Evolutionary conservation across 805 yeast genomes (phyloP).

Genomic region (Cyberlindnera petersonii): DNA sequence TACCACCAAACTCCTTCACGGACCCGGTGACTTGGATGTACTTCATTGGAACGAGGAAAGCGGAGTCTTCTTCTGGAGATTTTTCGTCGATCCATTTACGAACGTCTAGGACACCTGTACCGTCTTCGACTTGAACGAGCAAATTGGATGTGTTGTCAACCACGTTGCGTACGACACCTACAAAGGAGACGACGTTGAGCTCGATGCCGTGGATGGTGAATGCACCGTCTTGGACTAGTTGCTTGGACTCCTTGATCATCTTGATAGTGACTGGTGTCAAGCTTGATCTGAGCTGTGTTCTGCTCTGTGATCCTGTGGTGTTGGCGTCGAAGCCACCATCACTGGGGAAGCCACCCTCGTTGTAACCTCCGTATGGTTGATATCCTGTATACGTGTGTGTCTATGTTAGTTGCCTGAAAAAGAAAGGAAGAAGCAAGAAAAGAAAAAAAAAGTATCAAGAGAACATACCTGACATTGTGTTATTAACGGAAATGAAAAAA

Average conservation of each 20-base stretch:
- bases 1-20: constrained; percentile 56
- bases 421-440: no score
- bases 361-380: constrained; percentile 35
- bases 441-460: no score
- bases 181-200: constrained; percentile 57
- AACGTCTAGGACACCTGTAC: constrained; percentile 64
- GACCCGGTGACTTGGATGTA: constrained; percentile 61
- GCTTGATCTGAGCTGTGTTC: constrained; percentile 32
- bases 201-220: constrained; percentile 57
- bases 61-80: constrained; percentile 29
- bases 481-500: no score
- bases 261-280: constrained; percentile 71
- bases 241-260: constrained; percentile 60
- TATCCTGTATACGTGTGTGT: constrained; percentile 21
- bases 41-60: constrained; percentile 41
- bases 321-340: constrained; percentile 35
- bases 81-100: constrained; percentile 58
- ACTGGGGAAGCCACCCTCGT: constrained; percentile 24
- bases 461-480: no score
- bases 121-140: constrained; percentile 66
- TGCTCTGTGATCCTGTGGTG: constrained; percentile 33
- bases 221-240: constrained; percentile 62
- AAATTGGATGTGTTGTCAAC: constrained; percentile 55
- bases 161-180: constrained; percentile 68
- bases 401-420: not conserved